Evolutionary conservation across 139 green algal genomes (phyloP).

Genomic region (Closterium sp.): DNA sequence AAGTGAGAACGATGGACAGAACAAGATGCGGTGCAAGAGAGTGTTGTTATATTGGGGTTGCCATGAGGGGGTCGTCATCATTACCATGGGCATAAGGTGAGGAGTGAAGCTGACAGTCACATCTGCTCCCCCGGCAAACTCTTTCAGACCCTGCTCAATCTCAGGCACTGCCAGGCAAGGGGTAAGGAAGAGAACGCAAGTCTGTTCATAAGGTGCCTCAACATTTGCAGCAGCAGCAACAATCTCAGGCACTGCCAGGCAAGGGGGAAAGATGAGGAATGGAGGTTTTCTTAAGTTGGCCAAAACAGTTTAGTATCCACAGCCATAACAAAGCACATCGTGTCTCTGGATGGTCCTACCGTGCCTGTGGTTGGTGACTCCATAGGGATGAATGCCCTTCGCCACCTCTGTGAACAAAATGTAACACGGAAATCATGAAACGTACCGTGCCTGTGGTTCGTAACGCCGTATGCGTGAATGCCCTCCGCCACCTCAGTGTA

Average conservation of each 20-base stretch:
- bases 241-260: neutral
- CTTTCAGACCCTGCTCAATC: constrained; percentile 90
- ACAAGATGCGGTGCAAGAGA: too few relatives aligned
- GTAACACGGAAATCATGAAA: too few relatives aligned
- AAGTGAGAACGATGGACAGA: too few relatives aligned
- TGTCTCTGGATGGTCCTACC: too few relatives aligned
- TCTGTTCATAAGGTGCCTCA: too few relatives aligned
- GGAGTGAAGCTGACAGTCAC: constrained; percentile 90
- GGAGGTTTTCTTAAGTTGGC: too few relatives aligned
- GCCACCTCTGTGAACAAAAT: constrained; percentile 81
- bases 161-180: constrained; percentile 78
- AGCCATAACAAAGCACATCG: too few relatives aligned
- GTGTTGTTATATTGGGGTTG: too few relatives aligned
- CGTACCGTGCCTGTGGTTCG: constrained; percentile 56
- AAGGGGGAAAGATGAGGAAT: too few relatives aligned
- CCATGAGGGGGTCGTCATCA: neutral
- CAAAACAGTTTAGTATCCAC: too few relatives aligned
- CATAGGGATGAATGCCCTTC: constrained; percentile 55
- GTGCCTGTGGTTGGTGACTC: constrained; percentile 53
- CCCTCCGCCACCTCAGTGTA: constrained; percentile 88
- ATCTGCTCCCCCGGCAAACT: constrained; percentile 64
- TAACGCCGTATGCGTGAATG: constrained; percentile 82
- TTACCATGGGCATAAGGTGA: constrained; percentile 93
- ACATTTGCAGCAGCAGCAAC: too few relatives aligned
- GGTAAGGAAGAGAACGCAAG: too few relatives aligned